These are phyloP conservation scores for Citropsis articulata DNA, from an alignment of 345 rosid species.

Conservation along the genomic window DNA sequence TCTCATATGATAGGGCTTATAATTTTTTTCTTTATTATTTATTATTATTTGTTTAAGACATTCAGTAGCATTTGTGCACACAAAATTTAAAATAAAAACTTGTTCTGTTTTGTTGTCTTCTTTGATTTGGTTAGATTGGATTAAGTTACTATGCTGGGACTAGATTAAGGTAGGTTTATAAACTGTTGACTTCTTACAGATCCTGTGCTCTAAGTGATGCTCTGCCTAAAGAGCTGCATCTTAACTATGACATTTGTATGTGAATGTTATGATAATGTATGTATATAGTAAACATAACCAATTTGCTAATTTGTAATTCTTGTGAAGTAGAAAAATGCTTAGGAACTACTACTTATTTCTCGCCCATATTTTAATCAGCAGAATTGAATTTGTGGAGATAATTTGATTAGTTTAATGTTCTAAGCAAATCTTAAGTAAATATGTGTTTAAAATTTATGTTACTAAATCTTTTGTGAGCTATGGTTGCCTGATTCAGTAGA, in stretches of 20 bases:
- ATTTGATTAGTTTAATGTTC: not conserved
- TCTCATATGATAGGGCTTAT: not conserved
- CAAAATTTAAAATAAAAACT: not conserved
- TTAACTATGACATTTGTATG: not conserved
- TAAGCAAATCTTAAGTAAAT: not conserved
- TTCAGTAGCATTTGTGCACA: not conserved
- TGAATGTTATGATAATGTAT: not conserved
- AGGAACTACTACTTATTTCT: not conserved
- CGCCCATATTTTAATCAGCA: not conserved
- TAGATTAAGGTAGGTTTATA: conserved; percentile 7
- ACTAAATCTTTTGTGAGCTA: not conserved
- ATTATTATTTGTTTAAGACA: not conserved
- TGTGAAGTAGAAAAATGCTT: not conserved
- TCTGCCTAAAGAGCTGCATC: not conserved
- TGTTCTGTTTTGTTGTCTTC: not conserved
- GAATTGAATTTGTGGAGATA: not conserved
- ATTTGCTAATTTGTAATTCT: not conserved
- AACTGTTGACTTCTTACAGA: not conserved
- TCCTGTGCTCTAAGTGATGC: not conserved
- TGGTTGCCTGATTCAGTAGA: not conserved
- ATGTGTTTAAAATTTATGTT: not conserved
- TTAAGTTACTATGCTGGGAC: not conserved
- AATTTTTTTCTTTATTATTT: not conserved
- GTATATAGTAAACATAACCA: not conserved
- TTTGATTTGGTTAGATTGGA: not conserved